Evolutionary conservation across 352 stramenopile genomes (phyloP).

Genomic region (Elongisporangium anandrum): DNA sequence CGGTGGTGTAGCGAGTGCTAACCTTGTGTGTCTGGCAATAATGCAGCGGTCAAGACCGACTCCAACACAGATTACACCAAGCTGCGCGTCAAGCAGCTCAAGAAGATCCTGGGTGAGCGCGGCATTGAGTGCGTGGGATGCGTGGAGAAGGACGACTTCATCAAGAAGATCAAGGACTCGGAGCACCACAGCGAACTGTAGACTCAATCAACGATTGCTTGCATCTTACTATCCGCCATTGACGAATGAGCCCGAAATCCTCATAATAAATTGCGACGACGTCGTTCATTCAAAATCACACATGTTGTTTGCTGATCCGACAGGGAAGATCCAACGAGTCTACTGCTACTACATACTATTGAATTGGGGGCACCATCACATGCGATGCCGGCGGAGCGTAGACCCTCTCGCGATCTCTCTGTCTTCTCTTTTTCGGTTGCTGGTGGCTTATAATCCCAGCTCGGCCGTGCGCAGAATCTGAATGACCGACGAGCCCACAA

Average conservation of each 20-base stretch:
- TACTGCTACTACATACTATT: background rate
- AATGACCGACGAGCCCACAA: slow-evolving; percentile 83
- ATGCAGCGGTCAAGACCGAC: slow-evolving; percentile 90
- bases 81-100: slow-evolving; percentile 94
- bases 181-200: slow-evolving; percentile 84
- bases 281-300: background rate
- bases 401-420: background rate
- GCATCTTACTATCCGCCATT: background rate
- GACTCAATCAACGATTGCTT: slow-evolving; percentile 6
- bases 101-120: slow-evolving; percentile 91
- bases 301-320: too few relatives aligned
- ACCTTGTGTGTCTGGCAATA: background rate
- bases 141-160: slow-evolving; percentile 94
- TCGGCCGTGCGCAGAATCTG: slow-evolving; percentile 82
- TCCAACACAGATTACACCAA: slow-evolving; percentile 94
- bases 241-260: background rate
- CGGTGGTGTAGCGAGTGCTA: background rate
- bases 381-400: background rate
- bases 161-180: slow-evolving; percentile 92
- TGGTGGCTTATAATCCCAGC: slow-evolving; percentile 51
- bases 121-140: slow-evolving; percentile 92
- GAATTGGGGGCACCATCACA: background rate
- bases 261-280: background rate
- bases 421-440: slow-evolving; percentile 6
- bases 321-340: background rate